These are phyloP conservation scores for Ashbya aceris DNA, from an alignment of 1,139 yeast species.

Conservation along the genomic window DNA sequence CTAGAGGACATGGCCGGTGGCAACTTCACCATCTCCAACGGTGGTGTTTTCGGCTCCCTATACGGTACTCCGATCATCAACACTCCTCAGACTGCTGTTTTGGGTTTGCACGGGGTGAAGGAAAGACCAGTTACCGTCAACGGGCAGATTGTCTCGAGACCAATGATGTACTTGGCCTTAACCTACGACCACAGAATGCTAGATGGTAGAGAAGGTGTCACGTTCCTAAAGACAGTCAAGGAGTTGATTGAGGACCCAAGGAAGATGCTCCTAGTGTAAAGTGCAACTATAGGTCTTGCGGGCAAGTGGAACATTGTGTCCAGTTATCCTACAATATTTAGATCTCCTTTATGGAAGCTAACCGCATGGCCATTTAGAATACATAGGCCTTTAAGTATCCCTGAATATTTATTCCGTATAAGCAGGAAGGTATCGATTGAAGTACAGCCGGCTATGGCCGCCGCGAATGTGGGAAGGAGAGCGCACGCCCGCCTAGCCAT, in stretches of 20 bases:
- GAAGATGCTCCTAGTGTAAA: slow-evolving; percentile 77
- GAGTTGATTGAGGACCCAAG: slow-evolving; percentile 98
- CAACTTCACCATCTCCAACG: slow-evolving; percentile 96
- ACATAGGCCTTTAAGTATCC: too few relatives aligned
- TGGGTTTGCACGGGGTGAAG: slow-evolving; percentile 96
- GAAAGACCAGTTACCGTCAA: slow-evolving; percentile 95
- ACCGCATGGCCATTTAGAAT: too few relatives aligned
- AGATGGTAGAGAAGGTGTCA: slow-evolving; percentile 98
- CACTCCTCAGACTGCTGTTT: slow-evolving; percentile 96
- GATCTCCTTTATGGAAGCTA: too few relatives aligned
- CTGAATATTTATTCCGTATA: too few relatives aligned
- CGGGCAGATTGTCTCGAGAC: slow-evolving; percentile 93
- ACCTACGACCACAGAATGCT: slow-evolving; percentile 97
- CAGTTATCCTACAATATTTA: too few relatives aligned
- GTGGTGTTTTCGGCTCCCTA: slow-evolving; percentile 97
- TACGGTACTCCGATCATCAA: slow-evolving; percentile 98
- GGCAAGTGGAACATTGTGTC: too few relatives aligned
- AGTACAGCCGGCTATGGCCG: too few relatives aligned
- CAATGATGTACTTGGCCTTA: slow-evolving; percentile 99
- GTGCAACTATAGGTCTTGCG: not conserved
- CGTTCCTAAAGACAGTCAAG: slow-evolving; percentile 90
- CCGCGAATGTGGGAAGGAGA: too few relatives aligned
- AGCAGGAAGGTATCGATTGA: too few relatives aligned
- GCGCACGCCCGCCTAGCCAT: too few relatives aligned
- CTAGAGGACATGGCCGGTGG: slow-evolving; percentile 99